Conservation (phyloP, 169 alveolate species). For the Plasmodium coatneyi region DNA sequence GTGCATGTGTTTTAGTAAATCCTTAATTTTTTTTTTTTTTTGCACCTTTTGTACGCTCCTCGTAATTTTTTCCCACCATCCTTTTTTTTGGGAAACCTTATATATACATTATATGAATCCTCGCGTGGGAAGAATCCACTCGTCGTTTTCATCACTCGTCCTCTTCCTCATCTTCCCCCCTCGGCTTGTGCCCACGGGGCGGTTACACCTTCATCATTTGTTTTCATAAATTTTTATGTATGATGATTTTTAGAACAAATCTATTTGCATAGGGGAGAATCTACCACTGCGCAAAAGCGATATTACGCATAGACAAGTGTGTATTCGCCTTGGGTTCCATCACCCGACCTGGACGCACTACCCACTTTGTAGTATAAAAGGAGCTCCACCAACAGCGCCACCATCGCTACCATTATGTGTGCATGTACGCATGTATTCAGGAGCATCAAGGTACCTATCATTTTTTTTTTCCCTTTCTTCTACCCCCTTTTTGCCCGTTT, state of each 20-base stretch:
- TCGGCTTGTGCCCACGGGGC: neutral
- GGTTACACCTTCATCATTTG: neutral
- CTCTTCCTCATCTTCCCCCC: neutral
- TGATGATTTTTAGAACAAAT: neutral
- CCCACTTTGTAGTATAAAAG: neutral
- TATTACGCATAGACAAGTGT: neutral
- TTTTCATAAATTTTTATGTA: neutral
- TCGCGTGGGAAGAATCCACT: neutral
- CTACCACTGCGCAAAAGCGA: neutral
- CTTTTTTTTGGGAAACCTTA: neutral
- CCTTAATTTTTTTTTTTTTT: neutral
- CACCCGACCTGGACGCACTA: neutral
- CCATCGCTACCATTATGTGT: neutral
- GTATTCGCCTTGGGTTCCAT: neutral
- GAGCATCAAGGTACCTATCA: neutral
- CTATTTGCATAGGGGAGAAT: neutral
- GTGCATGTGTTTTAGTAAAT: neutral
- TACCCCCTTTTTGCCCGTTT: neutral
- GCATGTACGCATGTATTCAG: neutral
- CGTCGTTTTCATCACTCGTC: neutral
- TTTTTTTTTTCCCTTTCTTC: neutral
- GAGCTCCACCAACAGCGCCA: neutral
- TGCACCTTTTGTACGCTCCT: neutral
- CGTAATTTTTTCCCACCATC: neutral
- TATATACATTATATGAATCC: neutral